Base-by-base conservation (phyloP, 805 yeast species). In the Jamesozyma piceae region DNA sequence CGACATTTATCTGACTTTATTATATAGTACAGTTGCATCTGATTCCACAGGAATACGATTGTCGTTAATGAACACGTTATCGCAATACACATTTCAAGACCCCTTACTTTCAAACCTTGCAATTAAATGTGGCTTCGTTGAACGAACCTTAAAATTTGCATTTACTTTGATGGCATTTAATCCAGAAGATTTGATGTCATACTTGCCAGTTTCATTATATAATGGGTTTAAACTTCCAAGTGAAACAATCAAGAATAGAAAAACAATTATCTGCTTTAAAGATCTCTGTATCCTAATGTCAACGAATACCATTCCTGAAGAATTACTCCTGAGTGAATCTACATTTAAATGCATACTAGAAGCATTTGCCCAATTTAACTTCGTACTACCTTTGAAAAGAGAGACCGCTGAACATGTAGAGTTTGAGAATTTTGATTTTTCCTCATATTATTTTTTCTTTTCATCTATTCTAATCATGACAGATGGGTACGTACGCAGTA, bases 371-470 rank as follows among this genome's bases (percentile, higher is more conserved):
- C 56, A 54, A 27, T 60, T 60, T 38, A 56, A 50, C 38, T 52
- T 44, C 3, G 71, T 78, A 37, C 84, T 92, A 1, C 79, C 83
- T 0, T 65, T 86, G 52, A 74, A 71, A 47, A 71, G 97, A 45
- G 95, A 87, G 54, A 76, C 78, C 3, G 69, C 73, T 5, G 80
- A 77, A 45, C 98, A 90, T 60, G 88, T 90, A 9, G 96, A 89
- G 57, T 92, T 83, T 58, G 98, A 90, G 57, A 80, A 79, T 36
- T 85, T 84, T 27, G 90, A 85, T 40, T 92, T 89, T 69, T 59
- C 66, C 17, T 52, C 62, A 4, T 60, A 49, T 44, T 60, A 50
- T 39, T 58, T 55, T 39, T 56, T 53, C 43, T 59, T 59, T 35
- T 54, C 62, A 2, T 57, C 64, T 3, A 48, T 60, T 26, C 38